Evolutionary conservation across 371 early-diverging fungal species (phyloP).

Genomic region (Circinella minor): DNA sequence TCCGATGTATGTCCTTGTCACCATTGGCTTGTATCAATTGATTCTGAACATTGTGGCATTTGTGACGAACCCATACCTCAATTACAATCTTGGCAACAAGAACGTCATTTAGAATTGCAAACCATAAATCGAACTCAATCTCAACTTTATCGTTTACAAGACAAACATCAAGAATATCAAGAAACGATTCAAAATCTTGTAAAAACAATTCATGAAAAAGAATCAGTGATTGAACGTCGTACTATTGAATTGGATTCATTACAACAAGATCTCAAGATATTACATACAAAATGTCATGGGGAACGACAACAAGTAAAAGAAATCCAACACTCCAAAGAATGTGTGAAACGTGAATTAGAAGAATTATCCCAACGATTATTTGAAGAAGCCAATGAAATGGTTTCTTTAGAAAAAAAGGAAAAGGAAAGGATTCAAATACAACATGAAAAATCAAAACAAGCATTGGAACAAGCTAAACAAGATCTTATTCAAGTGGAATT

Average conservation of each 20-base stretch:
- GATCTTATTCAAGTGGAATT: constrained; percentile 26
- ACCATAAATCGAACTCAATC: constrained; percentile 17
- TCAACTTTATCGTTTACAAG: constrained; percentile 15
- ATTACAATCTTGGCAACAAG: constrained; percentile 22
- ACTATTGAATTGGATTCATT: constrained; percentile 80
- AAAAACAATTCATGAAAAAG: constrained; percentile 1
- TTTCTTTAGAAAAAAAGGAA: constrained; percentile 72
- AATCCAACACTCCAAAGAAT: constrained; percentile 67
- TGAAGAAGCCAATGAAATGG: constrained; percentile 89
- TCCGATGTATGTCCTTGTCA: constrained; percentile 19
- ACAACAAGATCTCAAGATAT: constrained; percentile 74
- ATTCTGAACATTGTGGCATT: constrained; percentile 31
- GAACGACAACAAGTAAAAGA: constrained; percentile 63
- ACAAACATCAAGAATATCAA: constrained; percentile 11
- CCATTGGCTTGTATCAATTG: constrained; percentile 31
- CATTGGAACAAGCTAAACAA: constrained; percentile 44
- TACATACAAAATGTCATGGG: constrained; percentile 86
- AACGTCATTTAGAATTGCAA: constrained; percentile 13
- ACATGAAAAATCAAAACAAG: constrained; percentile 59
- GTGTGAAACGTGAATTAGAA: constrained; percentile 75
- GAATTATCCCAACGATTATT: constrained; percentile 78
- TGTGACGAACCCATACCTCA: constrained; percentile 23
- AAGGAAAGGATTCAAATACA: constrained; percentile 49
- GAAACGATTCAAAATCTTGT: constrained; percentile 8
- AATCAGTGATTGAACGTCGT: constrained; percentile 15